phyloP scores from a whole-genome alignment of 192 early-diverging fungal species.

The Cetraspora pellucida region DNA sequence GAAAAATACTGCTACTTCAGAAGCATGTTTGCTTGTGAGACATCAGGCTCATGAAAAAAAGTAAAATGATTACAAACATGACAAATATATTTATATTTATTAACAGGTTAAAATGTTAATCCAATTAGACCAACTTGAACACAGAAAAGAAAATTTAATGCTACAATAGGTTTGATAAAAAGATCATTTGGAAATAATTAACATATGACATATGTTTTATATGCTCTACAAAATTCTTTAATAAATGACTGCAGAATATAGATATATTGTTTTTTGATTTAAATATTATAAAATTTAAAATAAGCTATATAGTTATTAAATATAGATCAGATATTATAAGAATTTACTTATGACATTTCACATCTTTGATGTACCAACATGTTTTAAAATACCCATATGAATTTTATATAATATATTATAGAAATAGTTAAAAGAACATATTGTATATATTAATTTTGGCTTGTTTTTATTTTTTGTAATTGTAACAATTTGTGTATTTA shows the following conservation, averaged over 20 bases:
- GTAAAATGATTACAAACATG: neutral
- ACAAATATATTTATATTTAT: neutral
- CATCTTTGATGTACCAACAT: neutral
- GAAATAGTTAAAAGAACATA: neutral
- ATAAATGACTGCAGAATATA: neutral
- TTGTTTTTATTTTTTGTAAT: neutral
- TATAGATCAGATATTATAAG: neutral
- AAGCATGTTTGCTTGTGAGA: neutral
- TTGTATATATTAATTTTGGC: neutral
- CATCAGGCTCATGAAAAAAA: neutral
- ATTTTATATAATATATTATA: neutral
- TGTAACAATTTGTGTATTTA: neutral
- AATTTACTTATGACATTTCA: neutral
- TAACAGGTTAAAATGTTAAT: too few species aligned
- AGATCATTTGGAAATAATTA: neutral
- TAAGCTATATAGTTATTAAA: neutral
- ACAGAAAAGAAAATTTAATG: neutral
- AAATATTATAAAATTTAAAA: neutral
- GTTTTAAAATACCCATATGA: neutral
- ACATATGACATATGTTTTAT: neutral
- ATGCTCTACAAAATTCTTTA: neutral
- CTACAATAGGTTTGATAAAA: neutral
- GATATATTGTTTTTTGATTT: neutral
- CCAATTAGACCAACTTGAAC: neutral
- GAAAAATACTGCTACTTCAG: slow-evolving; percentile 3